Evolutionary conservation across 441 rosid species (phyloP), one percentile per base, ranked within the genome.

Genomic region (Jatropha podagrica): DNA sequence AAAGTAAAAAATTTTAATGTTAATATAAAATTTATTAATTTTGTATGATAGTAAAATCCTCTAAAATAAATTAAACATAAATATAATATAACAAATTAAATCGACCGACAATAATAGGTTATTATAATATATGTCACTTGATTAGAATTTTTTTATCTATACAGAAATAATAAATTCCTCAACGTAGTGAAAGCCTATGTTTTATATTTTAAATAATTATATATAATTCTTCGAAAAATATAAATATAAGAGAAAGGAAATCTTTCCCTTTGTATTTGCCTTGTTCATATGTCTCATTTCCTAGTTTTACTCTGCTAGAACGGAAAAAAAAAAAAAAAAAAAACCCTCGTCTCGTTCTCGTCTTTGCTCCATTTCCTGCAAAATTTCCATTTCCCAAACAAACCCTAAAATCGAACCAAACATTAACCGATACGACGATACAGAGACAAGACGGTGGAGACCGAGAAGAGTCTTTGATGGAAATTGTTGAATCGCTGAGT

Each of bases 401-500:
- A 62, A 67, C 52, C 66, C 46, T 66, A 26, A 64, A 23, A 20
- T n/a, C 73, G 56, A 76, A 72, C 77, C 72, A 77, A 76, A 74
- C 82, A 58, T 71, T 27, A 52, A 60, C 72, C 62, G 20, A 32
- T 44, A 32, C 32, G 42, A 40, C 56, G 37, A 60, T 54, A 49
- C 42, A 75, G 61, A 48, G 65, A 63, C 15, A 46, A 56, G 59
- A n/a, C 54, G 59, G 3, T 60, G 15, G 15, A 60, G 64, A 15
- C 48, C 52, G 26, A 27, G 60, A 54, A 23, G 52, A 27, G 0
- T 72, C 9, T 41, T 73, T 40, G 5, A 68, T 40, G 37, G 63
- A 41, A 32, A 68, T 49, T 38, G 23, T 66, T 44, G 75, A 78
- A 76, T 75, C 69, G 65, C 71, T 66, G 82, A 77, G 80, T 81